Evolutionary conservation across 768 basidiomycete species (phyloP), one percentile per base, ranked within the genome.

Genomic region (Omphalotus guepiniiformis): DNA sequence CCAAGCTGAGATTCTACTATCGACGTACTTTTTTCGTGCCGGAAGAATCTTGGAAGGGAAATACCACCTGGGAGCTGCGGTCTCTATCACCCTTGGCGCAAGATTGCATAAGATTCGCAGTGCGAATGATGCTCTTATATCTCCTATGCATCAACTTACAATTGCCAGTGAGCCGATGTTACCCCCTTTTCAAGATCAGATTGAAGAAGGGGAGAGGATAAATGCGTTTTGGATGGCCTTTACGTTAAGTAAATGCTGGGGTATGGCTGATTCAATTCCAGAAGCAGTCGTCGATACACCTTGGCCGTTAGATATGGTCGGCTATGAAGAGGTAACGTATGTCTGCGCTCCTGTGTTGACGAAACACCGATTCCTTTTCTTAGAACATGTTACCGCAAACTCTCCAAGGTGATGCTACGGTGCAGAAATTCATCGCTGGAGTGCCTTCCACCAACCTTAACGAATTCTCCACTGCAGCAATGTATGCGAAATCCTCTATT

Each of bases 191-290:
- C n/a, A n/a, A 39, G 44, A 51, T 23, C 42, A 39, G 13, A 28
- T 51, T 34, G 37, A 22, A 36, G 44, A 51, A 39, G 72, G 69
- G 12, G 71, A 73, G 46, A 63, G 71, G 12, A 71, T 73, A 40
- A 64, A 68, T 34, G 64, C 61, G 3, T 73, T 74, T 52, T 74
- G 72, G 72, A 60, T 60, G 15, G 64, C 65, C 1, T 70, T 68
- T 52, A 54, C 60, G 12, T 51, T 70, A 43, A 52, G 65, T 13
- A 61, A 67, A 6, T 58, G 56, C 2, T 61, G 64, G 16, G 61
- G 61, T 5, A 58, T 72, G 30, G 59, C 62, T 7, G 63, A 67
- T 30, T 51, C 55, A 6, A 23, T 34, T 12, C 47, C 47, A 15
- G 26, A 36, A 37, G 28, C 32, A 15, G 25, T 36, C n/a, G 25